These are phyloP conservation scores for Xylaria sp. DNA, from an alignment of 495 filamentous ascomycete genomes.

Conservation along the genomic window DNA sequence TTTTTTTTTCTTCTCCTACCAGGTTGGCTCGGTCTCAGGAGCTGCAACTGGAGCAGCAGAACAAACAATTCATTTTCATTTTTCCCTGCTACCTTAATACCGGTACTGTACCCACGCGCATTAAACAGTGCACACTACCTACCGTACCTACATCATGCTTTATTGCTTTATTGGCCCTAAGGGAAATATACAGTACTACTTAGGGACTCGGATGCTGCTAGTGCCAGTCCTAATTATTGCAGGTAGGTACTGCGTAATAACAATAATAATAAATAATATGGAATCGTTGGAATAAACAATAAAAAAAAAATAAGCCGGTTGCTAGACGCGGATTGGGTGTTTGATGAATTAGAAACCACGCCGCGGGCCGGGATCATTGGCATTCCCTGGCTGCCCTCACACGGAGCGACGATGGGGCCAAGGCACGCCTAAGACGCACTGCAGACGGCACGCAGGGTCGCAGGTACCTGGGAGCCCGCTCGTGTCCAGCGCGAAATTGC, in stretches of 20 bases:
- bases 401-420: conserved; percentile 12
- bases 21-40: conserved; percentile 28
- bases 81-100: conserved; percentile 6
- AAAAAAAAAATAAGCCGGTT: conserved; percentile 19
- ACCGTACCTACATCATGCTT: conserved; percentile 1
- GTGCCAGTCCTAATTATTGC: conserved; percentile 6
- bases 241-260: conserved; percentile 10
- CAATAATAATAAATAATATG: conserved; percentile 2
- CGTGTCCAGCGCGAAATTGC: conserved; percentile 15
- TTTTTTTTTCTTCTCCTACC: background rate
- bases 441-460: conserved; percentile 14
- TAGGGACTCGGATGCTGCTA: conserved; percentile 1
- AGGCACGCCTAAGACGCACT: conserved; percentile 15
- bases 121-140: conserved; percentile 22
- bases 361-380: conserved; percentile 9
- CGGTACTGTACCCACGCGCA: conserved; percentile 22
- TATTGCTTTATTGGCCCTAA: conserved; percentile 1
- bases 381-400: conserved; percentile 15
- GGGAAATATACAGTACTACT: background rate
- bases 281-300: conserved; percentile 24
- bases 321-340: conserved; percentile 18
- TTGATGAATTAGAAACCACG: conserved; percentile 21
- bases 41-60: conserved; percentile 16
- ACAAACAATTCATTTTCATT: conserved; percentile 27
- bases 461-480: conserved; percentile 25